A percentile compares a stretch with the other conserved stretches of the same genome.
Evolutionary conservation across 2,329 filamentous ascomycete genomes (phyloP).

Genomic region (Penicillium aurantiogriseum): DNA sequence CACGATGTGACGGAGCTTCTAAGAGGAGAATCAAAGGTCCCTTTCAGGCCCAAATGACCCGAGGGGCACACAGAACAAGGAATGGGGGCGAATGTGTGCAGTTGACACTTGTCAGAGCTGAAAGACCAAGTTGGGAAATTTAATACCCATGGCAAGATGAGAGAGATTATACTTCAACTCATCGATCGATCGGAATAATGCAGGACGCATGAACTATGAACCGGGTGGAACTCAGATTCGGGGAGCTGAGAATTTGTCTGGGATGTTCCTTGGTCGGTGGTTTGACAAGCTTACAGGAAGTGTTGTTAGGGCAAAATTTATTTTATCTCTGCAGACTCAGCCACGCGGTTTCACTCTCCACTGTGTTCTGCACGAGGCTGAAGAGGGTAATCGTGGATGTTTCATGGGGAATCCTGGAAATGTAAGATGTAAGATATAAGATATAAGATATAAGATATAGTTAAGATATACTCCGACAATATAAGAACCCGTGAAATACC

Average conservation of each 20-base stretch:
- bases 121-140: neutral
- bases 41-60: neutral
- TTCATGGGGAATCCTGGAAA: neutral
- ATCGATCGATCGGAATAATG: constrained; percentile 8
- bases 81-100: neutral
- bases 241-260: constrained; percentile 4
- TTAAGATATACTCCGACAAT: neutral
- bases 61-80: neutral
- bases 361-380: constrained; percentile 12
- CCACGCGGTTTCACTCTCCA: constrained; percentile 11
- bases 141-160: neutral
- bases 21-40: constrained; percentile 13
- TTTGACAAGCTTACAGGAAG: neutral
- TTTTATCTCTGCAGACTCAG: constrained; percentile 9
- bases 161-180: neutral
- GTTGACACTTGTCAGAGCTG: neutral
- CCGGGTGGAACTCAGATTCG: constrained; percentile 9
- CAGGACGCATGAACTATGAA: constrained; percentile 7
- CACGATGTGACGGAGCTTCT: constrained; percentile 21
- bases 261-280: constrained; percentile 15
- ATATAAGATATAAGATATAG: neutral
- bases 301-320: neutral
- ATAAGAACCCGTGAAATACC: neutral
- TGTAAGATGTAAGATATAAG: neutral
- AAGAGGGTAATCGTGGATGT: constrained; percentile 12